phyloP scores from a whole-genome alignment of 2,329 filamentous ascomycete species.

The Bisporella sp. region DNA sequence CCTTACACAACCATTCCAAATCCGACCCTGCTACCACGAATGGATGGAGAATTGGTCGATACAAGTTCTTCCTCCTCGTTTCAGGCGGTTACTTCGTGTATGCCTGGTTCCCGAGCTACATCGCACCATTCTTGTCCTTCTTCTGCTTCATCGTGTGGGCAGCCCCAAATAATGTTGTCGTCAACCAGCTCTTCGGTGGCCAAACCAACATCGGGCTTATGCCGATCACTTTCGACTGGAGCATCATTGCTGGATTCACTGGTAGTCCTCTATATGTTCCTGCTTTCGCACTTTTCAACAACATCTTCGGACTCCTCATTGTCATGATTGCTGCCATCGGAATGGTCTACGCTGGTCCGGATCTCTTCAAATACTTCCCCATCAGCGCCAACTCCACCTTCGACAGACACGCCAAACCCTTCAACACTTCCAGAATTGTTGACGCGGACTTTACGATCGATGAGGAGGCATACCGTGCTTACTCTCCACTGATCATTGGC shows the following conservation, averaged over 20 bases:
- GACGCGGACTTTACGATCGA: constrained; percentile 56
- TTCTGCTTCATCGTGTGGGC: constrained; percentile 70
- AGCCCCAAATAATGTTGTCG: constrained; percentile 56
- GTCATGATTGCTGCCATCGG: constrained; percentile 51
- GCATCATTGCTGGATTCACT: constrained; percentile 44
- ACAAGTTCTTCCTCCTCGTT: constrained; percentile 28
- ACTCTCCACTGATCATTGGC: constrained; percentile 66
- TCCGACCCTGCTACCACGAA: constrained; percentile 41
- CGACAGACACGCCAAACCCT: constrained; percentile 59
- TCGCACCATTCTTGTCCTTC: constrained; percentile 42
- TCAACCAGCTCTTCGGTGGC: constrained; percentile 70
- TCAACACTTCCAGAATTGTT: constrained; percentile 59
- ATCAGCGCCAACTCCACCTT: constrained; percentile 40
- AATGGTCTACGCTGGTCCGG: constrained; percentile 47
- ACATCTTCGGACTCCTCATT: constrained; percentile 50
- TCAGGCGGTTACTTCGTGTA: constrained; percentile 35
- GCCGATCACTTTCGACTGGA: constrained; percentile 73
- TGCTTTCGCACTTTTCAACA: not conserved
- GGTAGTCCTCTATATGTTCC: not conserved
- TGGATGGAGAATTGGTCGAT: constrained; percentile 44
- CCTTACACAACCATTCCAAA: constrained; percentile 48
- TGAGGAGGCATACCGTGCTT: constrained; percentile 56
- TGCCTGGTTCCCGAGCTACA: constrained; percentile 45
- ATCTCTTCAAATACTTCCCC: not conserved
- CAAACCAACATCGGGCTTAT: constrained; percentile 42